Evolutionary conservation across 768 basidiomycete species (phyloP).

Genomic region (Arthromyces matolae): DNA sequence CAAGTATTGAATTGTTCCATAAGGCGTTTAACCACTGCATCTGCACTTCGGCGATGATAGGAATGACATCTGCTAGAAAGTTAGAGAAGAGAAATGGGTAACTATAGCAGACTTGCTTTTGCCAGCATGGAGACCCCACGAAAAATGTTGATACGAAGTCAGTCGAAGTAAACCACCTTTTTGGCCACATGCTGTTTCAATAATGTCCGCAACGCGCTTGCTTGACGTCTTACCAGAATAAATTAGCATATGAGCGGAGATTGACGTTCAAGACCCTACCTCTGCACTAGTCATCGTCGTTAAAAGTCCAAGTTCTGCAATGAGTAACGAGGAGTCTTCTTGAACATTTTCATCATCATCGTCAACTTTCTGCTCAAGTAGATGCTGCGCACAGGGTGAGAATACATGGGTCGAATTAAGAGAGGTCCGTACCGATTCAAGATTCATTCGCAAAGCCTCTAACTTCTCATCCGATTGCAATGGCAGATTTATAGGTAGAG

Average conservation of each 20-base stretch:
- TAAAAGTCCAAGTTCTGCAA: conserved; percentile 36
- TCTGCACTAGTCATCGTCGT: conserved; percentile 1
- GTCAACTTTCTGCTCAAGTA: conserved; percentile 3
- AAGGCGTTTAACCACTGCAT: conserved; percentile 50
- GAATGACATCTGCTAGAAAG: conserved; percentile 25
- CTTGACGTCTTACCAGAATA: background rate
- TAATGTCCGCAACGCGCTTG: conserved; percentile 27
- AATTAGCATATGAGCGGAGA: background rate
- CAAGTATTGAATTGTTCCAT: conserved; percentile 33
- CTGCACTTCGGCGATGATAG: conserved; percentile 32
- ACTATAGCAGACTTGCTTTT: conserved; percentile 46
- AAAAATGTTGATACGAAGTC: conserved; percentile 51
- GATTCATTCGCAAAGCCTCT: conserved; percentile 15
- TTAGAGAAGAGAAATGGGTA: background rate
- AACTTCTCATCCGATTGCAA: conserved; percentile 16
- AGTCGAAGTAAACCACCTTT: conserved; percentile 38
- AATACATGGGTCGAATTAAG: background rate
- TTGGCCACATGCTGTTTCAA: conserved; percentile 33
- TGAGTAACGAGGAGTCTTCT: conserved; percentile 21
- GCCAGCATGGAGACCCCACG: conserved; percentile 43
- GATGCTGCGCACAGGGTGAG: conserved; percentile 1
- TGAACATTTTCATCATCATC: conserved; percentile 8
- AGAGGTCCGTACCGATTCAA: conserved; percentile 21
- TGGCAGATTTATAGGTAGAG: conserved; percentile 23
- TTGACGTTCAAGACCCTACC: background rate